phyloP scores from a whole-genome alignment of 176 grass and related monocot species.

The Tillandsia fasciculata region DNA sequence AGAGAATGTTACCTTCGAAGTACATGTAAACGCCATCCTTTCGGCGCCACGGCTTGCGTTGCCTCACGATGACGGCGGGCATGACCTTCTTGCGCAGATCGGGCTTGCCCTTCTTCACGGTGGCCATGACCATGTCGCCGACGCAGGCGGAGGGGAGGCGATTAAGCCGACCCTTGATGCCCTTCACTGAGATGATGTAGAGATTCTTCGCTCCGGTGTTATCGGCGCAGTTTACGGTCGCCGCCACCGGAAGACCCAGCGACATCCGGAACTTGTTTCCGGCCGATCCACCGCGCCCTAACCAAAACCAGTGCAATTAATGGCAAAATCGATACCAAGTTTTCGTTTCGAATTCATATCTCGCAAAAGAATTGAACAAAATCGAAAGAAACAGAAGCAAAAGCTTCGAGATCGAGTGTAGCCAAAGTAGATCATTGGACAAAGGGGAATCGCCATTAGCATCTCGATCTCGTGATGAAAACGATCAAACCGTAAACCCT shows the following conservation, averaged over 20 bases:
- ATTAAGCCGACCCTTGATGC: constrained; percentile 59
- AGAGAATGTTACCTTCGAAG: constrained; percentile 39
- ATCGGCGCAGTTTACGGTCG: constrained; percentile 54
- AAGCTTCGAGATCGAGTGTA: background rate
- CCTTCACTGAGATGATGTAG: constrained; percentile 63
- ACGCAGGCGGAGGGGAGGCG: constrained; percentile 54
- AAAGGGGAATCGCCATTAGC: too few species aligned
- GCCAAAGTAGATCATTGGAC: background rate
- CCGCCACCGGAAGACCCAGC: constrained; percentile 48
- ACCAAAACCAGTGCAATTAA: too few species aligned
- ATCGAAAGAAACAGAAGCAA: background rate
- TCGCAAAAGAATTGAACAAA: background rate
- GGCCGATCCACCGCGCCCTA: constrained; percentile 21
- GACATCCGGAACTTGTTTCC: constrained; percentile 45
- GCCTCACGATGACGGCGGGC: constrained; percentile 57
- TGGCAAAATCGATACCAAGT: background rate
- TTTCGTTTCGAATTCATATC: background rate
- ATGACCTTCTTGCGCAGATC: constrained; percentile 62
- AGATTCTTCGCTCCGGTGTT: constrained; percentile 49
- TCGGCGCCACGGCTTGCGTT: constrained; percentile 37
- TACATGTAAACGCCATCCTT: constrained; percentile 74
- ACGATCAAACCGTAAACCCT: background rate
- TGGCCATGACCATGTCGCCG: constrained; percentile 74
- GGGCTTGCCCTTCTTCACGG: constrained; percentile 59
- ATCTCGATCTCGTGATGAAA: too few species aligned